Conservation (phyloP, 371 early-diverging fungal genomes). For the Mucor ambiguus region DNA sequence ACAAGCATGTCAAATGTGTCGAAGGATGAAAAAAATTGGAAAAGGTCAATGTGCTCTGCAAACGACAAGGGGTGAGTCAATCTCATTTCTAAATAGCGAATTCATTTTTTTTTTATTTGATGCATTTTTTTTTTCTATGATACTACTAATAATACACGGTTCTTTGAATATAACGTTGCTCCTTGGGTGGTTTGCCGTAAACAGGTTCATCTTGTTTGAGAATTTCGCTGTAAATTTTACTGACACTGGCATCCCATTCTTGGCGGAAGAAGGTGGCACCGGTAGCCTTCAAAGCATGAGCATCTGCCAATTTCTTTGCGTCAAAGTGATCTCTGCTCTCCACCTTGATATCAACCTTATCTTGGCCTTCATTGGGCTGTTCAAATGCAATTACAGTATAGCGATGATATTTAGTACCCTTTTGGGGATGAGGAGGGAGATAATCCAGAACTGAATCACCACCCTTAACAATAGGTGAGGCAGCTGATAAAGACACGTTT, state of each 20-base stretch:
- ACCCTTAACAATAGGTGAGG: constrained; percentile 42
- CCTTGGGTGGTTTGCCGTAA: constrained; percentile 63
- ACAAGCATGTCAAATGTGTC: not conserved
- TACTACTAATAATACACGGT: constrained; percentile 57
- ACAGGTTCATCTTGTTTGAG: constrained; percentile 54
- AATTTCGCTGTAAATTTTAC: constrained; percentile 68
- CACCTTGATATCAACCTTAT: constrained; percentile 50
- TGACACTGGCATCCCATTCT: constrained; percentile 73
- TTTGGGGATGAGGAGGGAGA: constrained; percentile 82
- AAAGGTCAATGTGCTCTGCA: not conserved
- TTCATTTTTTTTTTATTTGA: constrained; percentile 6
- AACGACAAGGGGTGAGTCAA: constrained; percentile 5
- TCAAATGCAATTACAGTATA: constrained; percentile 73
- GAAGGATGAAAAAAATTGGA: not conserved
- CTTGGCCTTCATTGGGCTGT: constrained; percentile 66
- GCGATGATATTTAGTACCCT: constrained; percentile 80
- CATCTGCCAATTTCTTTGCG: constrained; percentile 48
- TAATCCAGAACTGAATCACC: constrained; percentile 69
- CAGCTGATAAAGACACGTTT: constrained; percentile 67
- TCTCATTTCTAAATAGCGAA: not conserved
- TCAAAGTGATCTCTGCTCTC: constrained; percentile 47
- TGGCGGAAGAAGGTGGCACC: constrained; percentile 80
- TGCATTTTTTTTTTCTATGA: not conserved
- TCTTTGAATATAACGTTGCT: constrained; percentile 53
- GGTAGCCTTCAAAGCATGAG: constrained; percentile 47